Percentiles rank a stretch among this genome's conserved stretches.
These are phyloP conservation scores for Rhizopus microsporus DNA, from an alignment of 371 early-diverging fungal genomes.

Conservation along the genomic window DNA sequence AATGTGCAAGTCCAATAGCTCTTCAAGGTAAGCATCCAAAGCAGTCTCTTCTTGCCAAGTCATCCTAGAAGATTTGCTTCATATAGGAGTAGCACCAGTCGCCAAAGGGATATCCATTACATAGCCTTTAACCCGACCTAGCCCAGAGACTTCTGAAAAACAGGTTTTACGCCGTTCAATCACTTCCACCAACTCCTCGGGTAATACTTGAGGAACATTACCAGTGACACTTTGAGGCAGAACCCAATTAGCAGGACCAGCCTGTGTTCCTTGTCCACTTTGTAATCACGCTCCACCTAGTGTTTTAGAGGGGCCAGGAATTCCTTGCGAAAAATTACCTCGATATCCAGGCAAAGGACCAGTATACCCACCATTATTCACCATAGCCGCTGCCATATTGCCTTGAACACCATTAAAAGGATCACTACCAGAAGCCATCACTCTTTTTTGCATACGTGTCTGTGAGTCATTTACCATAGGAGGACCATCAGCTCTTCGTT, in stretches of 20 bases:
- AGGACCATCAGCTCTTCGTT: background rate
- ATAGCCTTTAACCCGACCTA: slow-evolving; percentile 7
- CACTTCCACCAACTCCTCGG: background rate
- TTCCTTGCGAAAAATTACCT: too few relatives aligned
- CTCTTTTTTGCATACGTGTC: too few relatives aligned
- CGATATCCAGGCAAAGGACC: too few relatives aligned
- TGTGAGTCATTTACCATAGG: background rate
- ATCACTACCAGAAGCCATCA: too few relatives aligned
- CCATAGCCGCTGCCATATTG: background rate
- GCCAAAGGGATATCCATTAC: background rate
- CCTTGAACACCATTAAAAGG: background rate
- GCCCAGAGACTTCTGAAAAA: slow-evolving; percentile 20
- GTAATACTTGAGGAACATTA: slow-evolving; percentile 6
- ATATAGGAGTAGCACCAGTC: slow-evolving; percentile 10
- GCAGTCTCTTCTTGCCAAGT: slow-evolving; percentile 17
- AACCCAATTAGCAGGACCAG: too few relatives aligned
- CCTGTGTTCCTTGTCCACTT: too few relatives aligned
- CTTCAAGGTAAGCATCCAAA: slow-evolving; percentile 4
- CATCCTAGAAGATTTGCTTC: slow-evolving; percentile 16
- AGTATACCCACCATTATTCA: too few relatives aligned
- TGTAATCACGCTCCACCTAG: too few relatives aligned
- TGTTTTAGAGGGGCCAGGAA: too few relatives aligned
- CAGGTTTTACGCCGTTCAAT: slow-evolving; percentile 4
- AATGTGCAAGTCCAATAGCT: slow-evolving; percentile 16
- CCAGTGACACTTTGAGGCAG: too few relatives aligned